Evolutionary conservation across 2,329 filamentous ascomycete species (phyloP).

Genomic region (Rhinocladiella similis): DNA sequence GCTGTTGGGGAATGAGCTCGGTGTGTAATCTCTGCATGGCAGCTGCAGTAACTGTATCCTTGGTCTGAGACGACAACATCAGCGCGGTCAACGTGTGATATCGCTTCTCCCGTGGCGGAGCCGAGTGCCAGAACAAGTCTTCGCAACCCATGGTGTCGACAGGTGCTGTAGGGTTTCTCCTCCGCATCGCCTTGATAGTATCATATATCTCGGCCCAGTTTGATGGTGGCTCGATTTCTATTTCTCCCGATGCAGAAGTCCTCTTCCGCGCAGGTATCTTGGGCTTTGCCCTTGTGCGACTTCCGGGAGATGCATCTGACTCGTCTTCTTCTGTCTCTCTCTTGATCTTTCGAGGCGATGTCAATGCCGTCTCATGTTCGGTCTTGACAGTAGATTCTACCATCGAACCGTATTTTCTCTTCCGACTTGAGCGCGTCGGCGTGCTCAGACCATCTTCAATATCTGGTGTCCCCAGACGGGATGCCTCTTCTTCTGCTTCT

Average conservation of each 20-base stretch:
- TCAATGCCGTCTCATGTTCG: slow-evolving; percentile 21
- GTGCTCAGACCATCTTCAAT: slow-evolving; percentile 58
- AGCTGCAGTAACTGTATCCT: slow-evolving; percentile 84
- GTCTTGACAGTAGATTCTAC: slow-evolving; percentile 23
- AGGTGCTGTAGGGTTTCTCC: slow-evolving; percentile 66
- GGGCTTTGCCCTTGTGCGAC: slow-evolving; percentile 36
- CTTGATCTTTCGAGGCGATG: slow-evolving; percentile 26
- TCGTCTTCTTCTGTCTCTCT: slow-evolving; percentile 36
- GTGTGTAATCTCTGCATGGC: slow-evolving; percentile 79
- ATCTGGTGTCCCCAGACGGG: slow-evolving; percentile 39
- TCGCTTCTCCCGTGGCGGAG: slow-evolving; percentile 59
- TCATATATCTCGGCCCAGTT: slow-evolving; percentile 85
- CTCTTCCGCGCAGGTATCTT: slow-evolving; percentile 42
- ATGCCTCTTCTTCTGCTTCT: slow-evolving; percentile 31
- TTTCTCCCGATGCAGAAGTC: slow-evolving; percentile 38
- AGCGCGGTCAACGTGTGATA: slow-evolving; percentile 85
- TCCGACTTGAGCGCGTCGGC: slow-evolving; percentile 37
- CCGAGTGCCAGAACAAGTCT: slow-evolving; percentile 44
- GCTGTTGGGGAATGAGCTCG: slow-evolving; percentile 54
- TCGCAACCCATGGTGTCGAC: slow-evolving; percentile 98
- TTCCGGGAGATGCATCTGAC: slow-evolving; percentile 33
- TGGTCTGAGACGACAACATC: slow-evolving; percentile 91
- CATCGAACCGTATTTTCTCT: slow-evolving; percentile 49
- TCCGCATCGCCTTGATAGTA: slow-evolving; percentile 75
- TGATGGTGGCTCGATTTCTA: slow-evolving; percentile 59